A percentile compares a stretch with the other conserved stretches of the same genome.
These are phyloP conservation scores for Lophium mytilinum DNA, from an alignment of 495 filamentous ascomycete genomes.

Conservation along the genomic window DNA sequence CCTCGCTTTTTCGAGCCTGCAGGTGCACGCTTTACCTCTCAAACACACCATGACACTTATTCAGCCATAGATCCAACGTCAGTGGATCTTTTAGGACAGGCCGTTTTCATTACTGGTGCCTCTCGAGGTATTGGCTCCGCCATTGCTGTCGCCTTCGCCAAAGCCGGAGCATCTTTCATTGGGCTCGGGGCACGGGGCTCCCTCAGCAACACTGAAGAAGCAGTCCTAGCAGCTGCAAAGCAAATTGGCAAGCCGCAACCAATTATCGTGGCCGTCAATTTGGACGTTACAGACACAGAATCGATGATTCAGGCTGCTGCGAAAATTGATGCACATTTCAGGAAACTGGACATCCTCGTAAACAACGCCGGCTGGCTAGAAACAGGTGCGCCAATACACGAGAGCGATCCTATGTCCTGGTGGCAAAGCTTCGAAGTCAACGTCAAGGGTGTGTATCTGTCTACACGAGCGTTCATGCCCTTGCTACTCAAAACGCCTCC, in stretches of 20 bases:
- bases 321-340: conserved; percentile 26
- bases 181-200: too few relatives aligned
- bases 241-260: conserved; percentile 20
- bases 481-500: not conserved
- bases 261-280: conserved; percentile 33
- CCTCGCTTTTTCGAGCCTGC: too few relatives aligned
- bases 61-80: too few relatives aligned
- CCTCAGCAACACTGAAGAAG: too few relatives aligned
- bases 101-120: too few relatives aligned
- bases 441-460: not conserved
- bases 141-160: too few relatives aligned
- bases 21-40: too few relatives aligned
- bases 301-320: conserved; percentile 32
- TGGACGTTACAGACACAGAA: conserved; percentile 37
- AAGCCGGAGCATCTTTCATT: too few relatives aligned
- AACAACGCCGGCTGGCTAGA: not conserved
- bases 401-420: not conserved
- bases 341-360: not conserved
- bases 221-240: too few relatives aligned
- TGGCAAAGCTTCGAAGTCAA: not conserved
- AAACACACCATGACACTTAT: too few relatives aligned
- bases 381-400: not conserved
- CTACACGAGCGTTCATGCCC: not conserved
- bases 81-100: too few relatives aligned
- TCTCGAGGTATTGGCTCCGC: too few relatives aligned